Conservation (phyloP, 208 protist species). For the Kentomonas sorsogonicus region DNA sequence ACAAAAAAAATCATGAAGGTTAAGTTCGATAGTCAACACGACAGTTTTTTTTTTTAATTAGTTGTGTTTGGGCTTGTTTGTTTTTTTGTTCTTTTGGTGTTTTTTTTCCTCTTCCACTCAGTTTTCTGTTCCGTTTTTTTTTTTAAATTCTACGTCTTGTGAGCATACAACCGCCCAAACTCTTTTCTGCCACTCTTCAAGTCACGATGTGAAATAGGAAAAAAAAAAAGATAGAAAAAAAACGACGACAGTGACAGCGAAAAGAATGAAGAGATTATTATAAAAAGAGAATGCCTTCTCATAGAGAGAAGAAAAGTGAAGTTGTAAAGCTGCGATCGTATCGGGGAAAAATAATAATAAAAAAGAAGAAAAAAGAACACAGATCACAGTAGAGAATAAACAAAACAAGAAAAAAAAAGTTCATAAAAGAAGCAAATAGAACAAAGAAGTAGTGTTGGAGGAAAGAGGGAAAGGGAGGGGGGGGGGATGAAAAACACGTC, state of each 20-base stretch:
- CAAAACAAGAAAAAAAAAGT: conserved; percentile 2
- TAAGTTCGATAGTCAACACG: background rate
- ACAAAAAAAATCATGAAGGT: background rate
- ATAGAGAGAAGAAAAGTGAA: background rate
- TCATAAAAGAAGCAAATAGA: conserved; percentile 3
- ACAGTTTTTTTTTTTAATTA: conserved; percentile 2
- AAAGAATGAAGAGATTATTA: background rate
- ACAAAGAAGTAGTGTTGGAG: background rate
- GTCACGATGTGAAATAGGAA: too few relatives aligned
- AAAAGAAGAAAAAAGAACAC: background rate
- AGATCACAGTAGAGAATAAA: background rate
- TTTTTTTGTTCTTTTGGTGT: conserved; percentile 11
- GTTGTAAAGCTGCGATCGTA: background rate
- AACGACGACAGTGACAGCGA: background rate
- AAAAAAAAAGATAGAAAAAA: conserved; percentile 16
- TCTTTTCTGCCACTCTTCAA: too few relatives aligned
- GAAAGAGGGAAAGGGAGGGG: conserved; percentile 5
- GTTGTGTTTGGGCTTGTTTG: background rate
- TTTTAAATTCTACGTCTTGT: too few relatives aligned
- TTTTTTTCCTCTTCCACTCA: background rate
- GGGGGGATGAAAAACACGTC: background rate
- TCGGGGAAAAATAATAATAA: background rate
- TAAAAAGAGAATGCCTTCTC: background rate
- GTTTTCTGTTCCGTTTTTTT: background rate
- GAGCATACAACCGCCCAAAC: too few relatives aligned